Evolutionary conservation across 106 monocot genomes (phyloP), one percentile per base, ranked within the genome.

Genomic region (Platanthera zijinensis): DNA sequence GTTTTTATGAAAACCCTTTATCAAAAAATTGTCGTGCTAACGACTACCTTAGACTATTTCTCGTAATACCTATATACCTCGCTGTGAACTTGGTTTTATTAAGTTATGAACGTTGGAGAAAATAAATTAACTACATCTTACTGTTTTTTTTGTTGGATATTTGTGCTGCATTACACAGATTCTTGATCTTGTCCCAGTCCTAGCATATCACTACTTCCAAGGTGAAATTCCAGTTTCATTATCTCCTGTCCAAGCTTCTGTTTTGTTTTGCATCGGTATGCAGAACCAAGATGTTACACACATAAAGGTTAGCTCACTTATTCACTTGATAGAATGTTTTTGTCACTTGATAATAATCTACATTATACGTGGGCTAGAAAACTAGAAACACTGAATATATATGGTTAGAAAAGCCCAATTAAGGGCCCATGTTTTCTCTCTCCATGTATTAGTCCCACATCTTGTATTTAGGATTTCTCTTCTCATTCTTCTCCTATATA

Each of bases 251-350:
- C 94, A 94, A 86, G 89, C 89, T 57, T 82, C 89, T 28, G 80
- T 94, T 71, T 74, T 97, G 46, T 82, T 94, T 66, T 97, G 94
- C 80, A 91, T 92, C 81, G 97, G 94, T 54, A 80, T 97, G 85
- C 97, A 97, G 83, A 84, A 91, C 80, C 79, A 87, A 64, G 91
- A 94, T 56, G 71, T 97, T 47, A 59, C 83, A 61, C 78, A 83
- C 73, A 74, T 91, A 54, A 86, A 91, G 96, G 96, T 90, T 51
- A 78, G 81, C 51, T 75, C 47, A 50, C 13, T 45, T 15, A 11
- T 70, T 70, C 48, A 48, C 48, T 48, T 70, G 13, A 70, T 1
- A 15, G 15, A 70, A 70, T 47, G 13, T 70, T 48, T 15, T 48
- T 13, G 48, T 70, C 17, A 48, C 45, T 70, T 70, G 70, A 10